Evolutionary conservation across 163 green algal genomes (phyloP), one percentile per base, ranked within the genome.

Genomic region (Volvox carteri): DNA sequence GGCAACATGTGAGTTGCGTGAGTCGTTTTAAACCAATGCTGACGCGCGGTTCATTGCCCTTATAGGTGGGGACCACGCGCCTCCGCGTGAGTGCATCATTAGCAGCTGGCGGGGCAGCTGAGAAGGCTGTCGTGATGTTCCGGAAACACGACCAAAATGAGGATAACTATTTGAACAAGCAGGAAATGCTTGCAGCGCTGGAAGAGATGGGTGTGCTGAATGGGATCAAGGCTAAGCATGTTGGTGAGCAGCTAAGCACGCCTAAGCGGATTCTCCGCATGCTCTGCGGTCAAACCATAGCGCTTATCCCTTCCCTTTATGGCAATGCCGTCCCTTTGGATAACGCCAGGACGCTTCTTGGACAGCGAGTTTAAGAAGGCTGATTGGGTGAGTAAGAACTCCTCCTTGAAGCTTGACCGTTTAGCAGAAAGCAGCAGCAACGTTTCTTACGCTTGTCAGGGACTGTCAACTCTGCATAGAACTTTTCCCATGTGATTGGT

Each of bases 61-160:
- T 41, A 37, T 70, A 89, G 84, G 46, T 93, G 25, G 88, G 86
- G 77, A 90, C 35, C 72, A 90, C 74, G 5, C 87, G 84, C 2
- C 62, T 93, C 67, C 77, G 85, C 28, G 42, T 92, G 67, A 86
- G 72, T 46, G 74, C 78, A 23, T 92, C 84, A 11, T 58, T 95
- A 67, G 90, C 93, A 19, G 92, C 90, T 11, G 93, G 93, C 21
- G 93, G 93, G 8, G 90, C 90, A 8, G 90, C 88, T 11, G 90
- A 93, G 88, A 94, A 94, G 80, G 93, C 93, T 14, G 92, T 90
- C 37, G 83, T 93, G 30, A 93, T 95, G 67, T 95, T 95, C 90
- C 91, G 92, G 25, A 92, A 92, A n/a, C 92, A 95, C 67, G 93
- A 95, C 80, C 37, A 80, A n/a, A 89, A 94, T 86, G 73, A 93